Evolutionary conservation across 169 alveolate species (phyloP).

Genomic region (Plasmodium ovale): DNA sequence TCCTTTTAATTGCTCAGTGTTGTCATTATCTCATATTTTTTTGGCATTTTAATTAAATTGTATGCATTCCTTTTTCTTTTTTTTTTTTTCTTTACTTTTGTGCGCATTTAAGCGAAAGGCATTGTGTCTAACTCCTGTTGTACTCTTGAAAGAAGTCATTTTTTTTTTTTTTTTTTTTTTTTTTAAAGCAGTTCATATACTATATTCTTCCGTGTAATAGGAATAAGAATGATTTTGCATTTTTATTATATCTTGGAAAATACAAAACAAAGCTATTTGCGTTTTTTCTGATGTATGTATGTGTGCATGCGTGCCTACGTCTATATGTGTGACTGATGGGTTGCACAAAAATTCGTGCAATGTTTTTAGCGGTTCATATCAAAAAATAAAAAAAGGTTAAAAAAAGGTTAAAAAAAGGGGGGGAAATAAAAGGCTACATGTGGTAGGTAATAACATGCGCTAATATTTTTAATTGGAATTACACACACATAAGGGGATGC

Average conservation of each 20-base stretch:
- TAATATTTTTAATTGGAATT: too few species aligned
- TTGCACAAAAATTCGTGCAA: too few species aligned
- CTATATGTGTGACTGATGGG: background rate
- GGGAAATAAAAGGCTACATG: too few species aligned
- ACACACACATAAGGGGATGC: too few species aligned
- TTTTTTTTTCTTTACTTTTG: slow-evolving; percentile 37
- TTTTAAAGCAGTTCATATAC: background rate
- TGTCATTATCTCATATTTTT: background rate
- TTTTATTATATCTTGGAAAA: background rate
- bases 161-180: background rate
- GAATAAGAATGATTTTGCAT: background rate
- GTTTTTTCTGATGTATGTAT: background rate
- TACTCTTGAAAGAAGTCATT: slow-evolving; percentile 53
- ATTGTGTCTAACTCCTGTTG: slow-evolving; percentile 69
- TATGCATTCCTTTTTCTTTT: background rate
- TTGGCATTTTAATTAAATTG: background rate
- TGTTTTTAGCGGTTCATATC: too few species aligned
- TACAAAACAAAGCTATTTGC: background rate
- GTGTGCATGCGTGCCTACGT: background rate
- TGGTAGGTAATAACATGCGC: too few species aligned
- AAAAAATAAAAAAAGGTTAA: too few species aligned
- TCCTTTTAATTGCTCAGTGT: background rate
- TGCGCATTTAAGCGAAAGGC: slow-evolving; percentile 71
- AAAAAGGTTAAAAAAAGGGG: too few species aligned
- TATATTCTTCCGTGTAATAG: slow-evolving; percentile 5